Base-by-base conservation (phyloP, 1,139 yeast genomes). In the Candida freyschussii region DNA sequence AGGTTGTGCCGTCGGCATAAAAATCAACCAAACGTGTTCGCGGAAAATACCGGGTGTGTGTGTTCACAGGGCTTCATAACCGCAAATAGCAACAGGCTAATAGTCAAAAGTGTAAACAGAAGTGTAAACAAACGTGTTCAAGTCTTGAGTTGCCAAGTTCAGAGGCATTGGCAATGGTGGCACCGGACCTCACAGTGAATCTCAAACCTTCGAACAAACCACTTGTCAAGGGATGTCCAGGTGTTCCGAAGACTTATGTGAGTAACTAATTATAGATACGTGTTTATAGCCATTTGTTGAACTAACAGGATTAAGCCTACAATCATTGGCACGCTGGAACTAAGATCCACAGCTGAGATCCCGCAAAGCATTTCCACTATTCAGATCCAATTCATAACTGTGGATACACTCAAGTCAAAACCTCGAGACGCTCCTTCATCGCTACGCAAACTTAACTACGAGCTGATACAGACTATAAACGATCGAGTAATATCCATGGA, bases 211-310 rank as follows among this genome's bases (percentile, higher is more conserved):
- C 72, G 22, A 68, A 67, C 25, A 54, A 62, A 15, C 62, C 72
- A 16, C 57, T 73, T 1, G 74, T 76, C 0, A 59, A 65, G 30
- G 84, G 84, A 4, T 73, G 81, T 51, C 81, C 83, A 1, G 84
- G 84, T 0, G 72, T 77, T 1, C 72, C 78, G 2, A 63, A 76
- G 37, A 74, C 80, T 9, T 56, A 74, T 15, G 63, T 64, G 33
- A 47, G 72, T 41, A 40, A 52, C 1, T 56, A 53, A 27, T 52
- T 57, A 26, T 57, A 53, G 39, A 38, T 58, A 36, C 54, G n/a
- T 14, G 72, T 40, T 41, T 52, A 2, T 55, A 53, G 26, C 52
- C 57, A 26, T 57, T 53, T 37, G 38, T 57, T 36, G 53, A 2
- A 29, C 39, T 11, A 36, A 34, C 31, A 29, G 12, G 18, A 11